Evolutionary conservation across 1,284 basidiomycete genomes (phyloP).

Genomic region (Anthracocystis setariae): DNA sequence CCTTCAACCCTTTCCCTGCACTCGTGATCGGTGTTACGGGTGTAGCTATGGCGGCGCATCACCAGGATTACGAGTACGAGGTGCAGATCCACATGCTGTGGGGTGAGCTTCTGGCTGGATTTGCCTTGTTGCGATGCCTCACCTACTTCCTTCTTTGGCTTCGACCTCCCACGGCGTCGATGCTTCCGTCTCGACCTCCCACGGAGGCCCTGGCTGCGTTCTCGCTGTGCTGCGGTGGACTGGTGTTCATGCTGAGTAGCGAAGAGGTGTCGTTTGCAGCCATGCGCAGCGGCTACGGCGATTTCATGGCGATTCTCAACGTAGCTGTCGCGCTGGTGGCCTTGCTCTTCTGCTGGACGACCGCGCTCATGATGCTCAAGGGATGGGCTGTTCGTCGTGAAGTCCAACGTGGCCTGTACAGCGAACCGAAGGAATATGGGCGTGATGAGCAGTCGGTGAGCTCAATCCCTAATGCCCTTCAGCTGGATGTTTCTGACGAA

Average conservation of each 20-base stretch:
- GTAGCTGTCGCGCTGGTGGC: constrained; percentile 59
- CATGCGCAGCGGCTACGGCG: constrained; percentile 88
- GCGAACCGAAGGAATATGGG: background rate
- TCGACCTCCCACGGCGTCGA: constrained; percentile 70
- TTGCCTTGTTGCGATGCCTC: constrained; percentile 79
- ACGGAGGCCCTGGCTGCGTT: constrained; percentile 90
- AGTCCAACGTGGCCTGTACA: constrained; percentile 10
- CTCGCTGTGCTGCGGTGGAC: constrained; percentile 85
- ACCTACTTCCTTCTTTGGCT: constrained; percentile 97
- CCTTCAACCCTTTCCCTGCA: constrained; percentile 85
- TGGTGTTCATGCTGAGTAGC: constrained; percentile 89
- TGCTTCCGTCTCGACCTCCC: constrained; percentile 89
- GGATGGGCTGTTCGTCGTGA: constrained; percentile 58
- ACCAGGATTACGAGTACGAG: constrained; percentile 87
- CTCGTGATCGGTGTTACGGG: constrained; percentile 93
- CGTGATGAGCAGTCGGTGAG: background rate
- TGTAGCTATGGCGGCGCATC: constrained; percentile 93
- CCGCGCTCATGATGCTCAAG: constrained; percentile 60
- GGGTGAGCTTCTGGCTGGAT: constrained; percentile 88
- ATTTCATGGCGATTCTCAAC: constrained; percentile 71
- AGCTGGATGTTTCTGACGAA: constrained; percentile 8
- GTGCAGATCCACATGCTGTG: constrained; percentile 84
- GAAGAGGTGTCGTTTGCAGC: constrained; percentile 91
- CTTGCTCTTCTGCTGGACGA: constrained; percentile 59
- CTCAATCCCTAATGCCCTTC: constrained; percentile 7